phyloP scores from a whole-genome alignment of 2,329 filamentous ascomycete species.

The Sphaerostilbella broomeana region DNA sequence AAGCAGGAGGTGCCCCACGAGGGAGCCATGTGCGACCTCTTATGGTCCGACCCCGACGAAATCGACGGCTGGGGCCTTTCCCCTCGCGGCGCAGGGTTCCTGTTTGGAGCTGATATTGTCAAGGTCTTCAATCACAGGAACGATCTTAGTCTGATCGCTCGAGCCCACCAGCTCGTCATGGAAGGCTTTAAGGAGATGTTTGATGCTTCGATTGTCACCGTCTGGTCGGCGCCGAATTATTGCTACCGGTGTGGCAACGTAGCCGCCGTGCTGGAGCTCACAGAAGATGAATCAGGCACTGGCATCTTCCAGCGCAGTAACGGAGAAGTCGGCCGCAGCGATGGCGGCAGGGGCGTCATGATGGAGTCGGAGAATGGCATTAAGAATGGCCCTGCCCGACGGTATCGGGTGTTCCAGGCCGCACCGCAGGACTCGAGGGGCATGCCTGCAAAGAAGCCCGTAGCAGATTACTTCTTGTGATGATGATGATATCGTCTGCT shows the following conservation, averaged over 20 bases:
- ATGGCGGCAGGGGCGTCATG: slow-evolving; percentile 44
- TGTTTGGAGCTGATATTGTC: slow-evolving; percentile 93
- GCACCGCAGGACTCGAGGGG: slow-evolving; percentile 92
- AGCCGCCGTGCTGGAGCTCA: slow-evolving; percentile 86
- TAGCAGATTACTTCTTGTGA: slow-evolving; percentile 89
- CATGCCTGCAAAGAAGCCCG: slow-evolving; percentile 98
- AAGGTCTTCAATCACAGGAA: slow-evolving; percentile 94
- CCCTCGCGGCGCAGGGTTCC: slow-evolving; percentile 87
- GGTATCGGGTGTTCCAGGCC: slow-evolving; percentile 93
- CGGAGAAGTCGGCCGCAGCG: slow-evolving; percentile 59
- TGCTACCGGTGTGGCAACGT: slow-evolving; percentile 96
- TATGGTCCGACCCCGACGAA: slow-evolving; percentile 98
- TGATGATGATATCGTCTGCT: background rate
- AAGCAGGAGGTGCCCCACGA: slow-evolving; percentile 99
- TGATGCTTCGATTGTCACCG: slow-evolving; percentile 87
- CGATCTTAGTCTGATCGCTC: slow-evolving; percentile 82
- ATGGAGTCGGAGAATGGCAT: slow-evolving; percentile 38
- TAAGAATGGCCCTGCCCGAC: slow-evolving; percentile 67
- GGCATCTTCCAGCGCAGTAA: slow-evolving; percentile 64
- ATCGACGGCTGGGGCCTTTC: slow-evolving; percentile 96
- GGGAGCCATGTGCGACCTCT: slow-evolving; percentile 95
- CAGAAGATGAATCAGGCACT: slow-evolving; percentile 74
- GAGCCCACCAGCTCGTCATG: slow-evolving; percentile 97
- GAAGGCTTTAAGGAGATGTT: slow-evolving; percentile 99
- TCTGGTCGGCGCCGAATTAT: slow-evolving; percentile 98